Conservation (phyloP, 805 yeast species). For the Jamesozyma jinghongensis region DNA sequence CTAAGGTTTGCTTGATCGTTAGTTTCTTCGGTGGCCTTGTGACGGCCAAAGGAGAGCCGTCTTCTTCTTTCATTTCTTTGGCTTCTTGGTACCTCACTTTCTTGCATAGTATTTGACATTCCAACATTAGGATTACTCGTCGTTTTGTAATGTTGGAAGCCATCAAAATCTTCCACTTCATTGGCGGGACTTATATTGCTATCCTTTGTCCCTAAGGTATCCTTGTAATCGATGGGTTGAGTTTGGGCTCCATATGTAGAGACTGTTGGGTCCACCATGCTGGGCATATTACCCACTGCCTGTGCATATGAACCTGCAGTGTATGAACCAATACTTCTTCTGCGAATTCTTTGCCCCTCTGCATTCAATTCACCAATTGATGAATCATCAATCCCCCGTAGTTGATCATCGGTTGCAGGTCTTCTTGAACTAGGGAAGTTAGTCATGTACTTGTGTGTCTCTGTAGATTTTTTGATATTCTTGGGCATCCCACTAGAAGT, state of each 20-base stretch:
- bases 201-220: too few relatives aligned
- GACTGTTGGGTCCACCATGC: slow-evolving; percentile 23
- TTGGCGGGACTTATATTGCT: too few relatives aligned
- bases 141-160: too few relatives aligned
- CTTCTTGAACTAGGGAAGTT: slow-evolving; percentile 4
- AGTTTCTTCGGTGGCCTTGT: not conserved
- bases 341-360: not conserved
- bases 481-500: not conserved
- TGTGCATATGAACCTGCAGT: slow-evolving; percentile 12
- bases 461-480: too few relatives aligned
- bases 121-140: too few relatives aligned
- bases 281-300: slow-evolving; percentile 20
- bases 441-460: not conserved
- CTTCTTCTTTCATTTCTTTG: not conserved
- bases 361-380: not conserved
- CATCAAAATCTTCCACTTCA: too few relatives aligned
- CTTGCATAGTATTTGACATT: too few relatives aligned
- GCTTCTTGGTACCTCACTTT: slow-evolving; percentile 1
- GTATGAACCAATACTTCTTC: slow-evolving; percentile 8
- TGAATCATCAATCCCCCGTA: slow-evolving; percentile 1
- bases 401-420: slow-evolving; percentile 7
- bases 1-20: not conserved
- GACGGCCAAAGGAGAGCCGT: not conserved
- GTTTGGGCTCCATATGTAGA: slow-evolving; percentile 18
- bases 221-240: too few relatives aligned